Evolutionary conservation across 306 rosid species (phyloP).

Genomic region (Trifolium dubium): DNA sequence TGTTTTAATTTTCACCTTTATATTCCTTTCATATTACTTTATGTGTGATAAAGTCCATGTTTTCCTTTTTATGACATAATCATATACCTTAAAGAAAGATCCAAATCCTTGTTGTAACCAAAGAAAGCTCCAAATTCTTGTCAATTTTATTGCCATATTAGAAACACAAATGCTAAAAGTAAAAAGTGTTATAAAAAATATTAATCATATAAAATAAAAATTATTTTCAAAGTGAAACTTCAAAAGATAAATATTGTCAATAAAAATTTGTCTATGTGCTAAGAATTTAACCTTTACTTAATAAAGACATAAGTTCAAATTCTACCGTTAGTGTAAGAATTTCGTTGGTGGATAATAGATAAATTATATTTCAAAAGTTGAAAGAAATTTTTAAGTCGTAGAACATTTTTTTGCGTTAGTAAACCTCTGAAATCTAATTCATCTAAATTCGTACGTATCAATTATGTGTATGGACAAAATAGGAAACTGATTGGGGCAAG

Average conservation of each 20-base stretch:
- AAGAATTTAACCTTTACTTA: background rate
- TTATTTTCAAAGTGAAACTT: background rate
- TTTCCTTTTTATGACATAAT: background rate
- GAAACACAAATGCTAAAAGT: background rate
- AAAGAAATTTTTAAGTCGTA: background rate
- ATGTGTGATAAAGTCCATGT: background rate
- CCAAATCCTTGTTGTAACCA: background rate
- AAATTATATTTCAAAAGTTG: too few relatives aligned
- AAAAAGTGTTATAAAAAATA: background rate
- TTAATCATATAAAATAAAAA: background rate
- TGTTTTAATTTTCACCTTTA: background rate
- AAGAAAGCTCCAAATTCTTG: background rate
- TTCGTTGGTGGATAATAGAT: background rate
- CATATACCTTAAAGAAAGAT: background rate
- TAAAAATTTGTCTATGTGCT: background rate
- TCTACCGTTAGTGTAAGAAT: background rate
- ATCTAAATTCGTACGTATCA: background rate
- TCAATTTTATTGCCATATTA: slow-evolving; percentile 11
- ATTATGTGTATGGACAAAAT: background rate
- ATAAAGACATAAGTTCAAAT: background rate
- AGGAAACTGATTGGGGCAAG: slow-evolving; percentile 96
- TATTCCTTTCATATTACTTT: background rate
- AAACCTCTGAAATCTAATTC: background rate
- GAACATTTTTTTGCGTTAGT: background rate
- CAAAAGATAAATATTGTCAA: background rate